Percentiles rank a stretch among this genome's conserved stretches.
Evolutionary conservation across 176 grass and related monocot genomes (phyloP).

Genomic region (Phoenix roebelenii): DNA sequence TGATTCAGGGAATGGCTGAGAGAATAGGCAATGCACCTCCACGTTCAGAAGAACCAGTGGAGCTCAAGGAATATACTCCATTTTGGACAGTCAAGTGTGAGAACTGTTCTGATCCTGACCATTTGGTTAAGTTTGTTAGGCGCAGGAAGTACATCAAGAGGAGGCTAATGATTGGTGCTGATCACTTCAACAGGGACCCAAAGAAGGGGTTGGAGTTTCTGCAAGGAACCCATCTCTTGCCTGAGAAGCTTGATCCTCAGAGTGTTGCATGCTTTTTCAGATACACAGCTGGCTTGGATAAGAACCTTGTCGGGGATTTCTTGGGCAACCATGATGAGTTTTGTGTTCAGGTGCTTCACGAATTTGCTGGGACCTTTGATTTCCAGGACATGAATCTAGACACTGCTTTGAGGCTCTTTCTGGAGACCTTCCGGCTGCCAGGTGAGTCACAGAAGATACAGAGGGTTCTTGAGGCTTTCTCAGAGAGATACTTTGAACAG

Average conservation of each 20-base stretch:
- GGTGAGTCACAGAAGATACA: slow-evolving; percentile 98
- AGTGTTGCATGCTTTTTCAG: slow-evolving; percentile 84
- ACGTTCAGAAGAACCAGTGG: slow-evolving; percentile 34
- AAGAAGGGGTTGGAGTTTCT: slow-evolving; percentile 93
- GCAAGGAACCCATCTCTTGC: slow-evolving; percentile 82
- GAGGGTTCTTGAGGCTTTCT: slow-evolving; percentile 91
- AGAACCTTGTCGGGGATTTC: slow-evolving; percentile 89
- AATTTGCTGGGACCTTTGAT: slow-evolving; percentile 94
- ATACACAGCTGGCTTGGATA: slow-evolving; percentile 80
- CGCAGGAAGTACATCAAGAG: slow-evolving; percentile 80
- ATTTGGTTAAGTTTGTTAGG: slow-evolving; percentile 83
- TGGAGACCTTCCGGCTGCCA: slow-evolving; percentile 93
- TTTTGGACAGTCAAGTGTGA: slow-evolving; percentile 80
- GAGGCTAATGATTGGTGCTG: slow-evolving; percentile 70
- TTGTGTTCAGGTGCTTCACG: slow-evolving; percentile 69
- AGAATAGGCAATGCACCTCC: slow-evolving; percentile 45
- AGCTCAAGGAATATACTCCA: slow-evolving; percentile 78
- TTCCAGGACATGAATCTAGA: slow-evolving; percentile 94
- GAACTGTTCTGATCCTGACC: slow-evolving; percentile 51
- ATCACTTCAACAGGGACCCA: slow-evolving; percentile 87
- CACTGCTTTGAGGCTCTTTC: slow-evolving; percentile 79
- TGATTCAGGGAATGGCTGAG: slow-evolving; percentile 75
- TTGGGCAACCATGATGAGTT: slow-evolving; percentile 94
- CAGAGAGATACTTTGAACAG: slow-evolving; percentile 93
- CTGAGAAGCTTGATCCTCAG: slow-evolving; percentile 78